Percentiles rank a stretch among this genome's conserved stretches.
phyloP scores from a whole-genome alignment of 169 alveolate species.

The Eimeria praecox region DNA sequence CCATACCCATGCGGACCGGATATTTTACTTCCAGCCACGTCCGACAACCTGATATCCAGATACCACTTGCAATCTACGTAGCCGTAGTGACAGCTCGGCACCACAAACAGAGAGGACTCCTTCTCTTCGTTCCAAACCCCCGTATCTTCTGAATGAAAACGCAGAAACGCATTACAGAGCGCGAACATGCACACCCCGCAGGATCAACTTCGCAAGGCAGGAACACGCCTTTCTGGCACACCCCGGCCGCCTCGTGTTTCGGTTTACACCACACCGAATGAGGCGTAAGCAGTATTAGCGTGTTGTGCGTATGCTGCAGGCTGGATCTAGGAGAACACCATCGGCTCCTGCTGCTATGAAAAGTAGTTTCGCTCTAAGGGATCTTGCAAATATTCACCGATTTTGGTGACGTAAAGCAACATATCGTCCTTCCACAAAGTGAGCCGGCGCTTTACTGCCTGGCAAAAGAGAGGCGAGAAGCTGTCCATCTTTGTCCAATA shows the following conservation, averaged over 20 bases:
- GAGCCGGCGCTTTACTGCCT: conserved; percentile 63
- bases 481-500: conserved; percentile 62
- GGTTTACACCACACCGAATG: not conserved
- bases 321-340: not conserved
- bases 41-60: conserved; percentile 20
- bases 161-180: not conserved
- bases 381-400: not conserved
- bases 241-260: not conserved
- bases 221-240: not conserved
- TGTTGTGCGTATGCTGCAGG: not conserved
- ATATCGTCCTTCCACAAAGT: conserved; percentile 24
- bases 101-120: conserved; percentile 35
- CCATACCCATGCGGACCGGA: not conserved
- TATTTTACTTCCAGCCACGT: not conserved
- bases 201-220: not conserved
- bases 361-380: not conserved
- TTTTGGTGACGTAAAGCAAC: conserved; percentile 35
- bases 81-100: conserved; percentile 56
- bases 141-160: conserved; percentile 46
- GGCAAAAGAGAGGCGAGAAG: not conserved
- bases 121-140: conserved; percentile 45
- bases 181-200: not conserved
- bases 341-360: not conserved
- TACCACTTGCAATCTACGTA: conserved; percentile 63
- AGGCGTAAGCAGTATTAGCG: not conserved